Base-by-base conservation (phyloP, 257 asterid species). In the Mitragyna speciosa region DNA sequence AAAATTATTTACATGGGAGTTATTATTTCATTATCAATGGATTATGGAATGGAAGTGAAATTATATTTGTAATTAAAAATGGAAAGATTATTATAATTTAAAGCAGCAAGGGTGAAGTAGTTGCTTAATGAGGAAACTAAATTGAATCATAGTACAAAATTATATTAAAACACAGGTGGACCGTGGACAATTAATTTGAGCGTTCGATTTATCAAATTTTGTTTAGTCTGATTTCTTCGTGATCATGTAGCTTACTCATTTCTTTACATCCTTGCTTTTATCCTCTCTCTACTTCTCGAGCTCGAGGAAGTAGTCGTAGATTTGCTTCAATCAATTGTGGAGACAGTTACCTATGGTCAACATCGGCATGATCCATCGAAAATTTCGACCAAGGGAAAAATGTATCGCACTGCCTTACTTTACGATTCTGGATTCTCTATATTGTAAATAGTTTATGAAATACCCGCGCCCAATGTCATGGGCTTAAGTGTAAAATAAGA, bases 291-390 rank as follows among this genome's bases (percentile, higher is more conserved):
- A 48, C 17, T 68, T 75, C 58, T 68, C 45, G 54, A 33, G 1
- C 68, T 16, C 31, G 45, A 81, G 81, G 81, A 81, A 45, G 24
- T 69, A 51, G 81, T 81, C 31, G 59, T 70, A 15, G 77, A 81
- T 70, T 70, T 81, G 80, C 68, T 76, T 52, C 80, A 69, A 51
- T 81, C 84, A 26, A 48, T 81, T 69, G 80, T 51, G 77, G 84
- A 81, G 80, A 76, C 76, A 41, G 80, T 74, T n/a, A 58, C 73
- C 28, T 81, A 81, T 70, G 80, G 84, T 10, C 77, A 76, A 5
- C 77, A 76, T 58, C 73, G 76, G 30, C 69, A 81, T 41, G 64
- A 81, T 33, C 73, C 81, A n/a, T 66, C 71, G 43, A 36, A 36
- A 81, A 76, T 68, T 81, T 81, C 36, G 84, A 81, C 78, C 76